Percentiles rank a stretch among this genome's conserved stretches.
phyloP scores from a whole-genome alignment of 2,329 filamentous ascomycete genomes.

The Chaetomium globosum region DNA sequence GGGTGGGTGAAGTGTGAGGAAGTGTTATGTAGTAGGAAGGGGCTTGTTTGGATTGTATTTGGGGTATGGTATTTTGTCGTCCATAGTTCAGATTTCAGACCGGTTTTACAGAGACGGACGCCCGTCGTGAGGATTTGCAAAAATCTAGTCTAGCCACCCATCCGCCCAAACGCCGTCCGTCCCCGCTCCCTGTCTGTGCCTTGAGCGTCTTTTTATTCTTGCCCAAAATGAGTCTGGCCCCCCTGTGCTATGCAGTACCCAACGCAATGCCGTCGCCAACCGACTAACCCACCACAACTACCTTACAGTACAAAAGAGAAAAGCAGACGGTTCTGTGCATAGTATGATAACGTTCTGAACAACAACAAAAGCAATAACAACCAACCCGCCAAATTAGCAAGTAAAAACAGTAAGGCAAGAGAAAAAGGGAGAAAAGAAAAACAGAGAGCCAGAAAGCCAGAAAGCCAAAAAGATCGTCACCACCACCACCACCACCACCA shows the following conservation, averaged over 20 bases:
- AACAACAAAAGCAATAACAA: too few relatives aligned
- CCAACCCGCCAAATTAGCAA: neutral
- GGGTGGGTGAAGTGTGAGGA: neutral
- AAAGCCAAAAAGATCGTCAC: slow-evolving; percentile 12
- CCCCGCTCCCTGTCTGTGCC: neutral
- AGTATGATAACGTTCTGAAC: too few relatives aligned
- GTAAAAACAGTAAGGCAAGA: too few relatives aligned
- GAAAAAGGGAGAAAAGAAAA: neutral
- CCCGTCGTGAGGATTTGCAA: slow-evolving; percentile 9
- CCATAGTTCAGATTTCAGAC: slow-evolving; percentile 9
- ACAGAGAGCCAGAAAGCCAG: too few relatives aligned
- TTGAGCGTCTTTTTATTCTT: neutral
- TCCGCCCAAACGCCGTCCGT: slow-evolving; percentile 1
- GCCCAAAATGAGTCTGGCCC: neutral
- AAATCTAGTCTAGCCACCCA: slow-evolving; percentile 13
- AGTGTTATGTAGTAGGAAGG: neutral
- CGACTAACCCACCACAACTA: neutral
- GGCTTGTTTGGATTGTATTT: neutral
- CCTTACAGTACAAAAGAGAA: too few relatives aligned
- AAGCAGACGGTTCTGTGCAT: too few relatives aligned
- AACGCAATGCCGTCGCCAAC: slow-evolving; percentile 1
- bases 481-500: slow-evolving; percentile 60
- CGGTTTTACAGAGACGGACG: slow-evolving; percentile 10
- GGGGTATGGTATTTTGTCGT: neutral
- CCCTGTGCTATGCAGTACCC: slow-evolving; percentile 20